Base-by-base conservation (phyloP, 1,284 basidiomycete genomes). In the Ceratobasidium sp. region DNA sequence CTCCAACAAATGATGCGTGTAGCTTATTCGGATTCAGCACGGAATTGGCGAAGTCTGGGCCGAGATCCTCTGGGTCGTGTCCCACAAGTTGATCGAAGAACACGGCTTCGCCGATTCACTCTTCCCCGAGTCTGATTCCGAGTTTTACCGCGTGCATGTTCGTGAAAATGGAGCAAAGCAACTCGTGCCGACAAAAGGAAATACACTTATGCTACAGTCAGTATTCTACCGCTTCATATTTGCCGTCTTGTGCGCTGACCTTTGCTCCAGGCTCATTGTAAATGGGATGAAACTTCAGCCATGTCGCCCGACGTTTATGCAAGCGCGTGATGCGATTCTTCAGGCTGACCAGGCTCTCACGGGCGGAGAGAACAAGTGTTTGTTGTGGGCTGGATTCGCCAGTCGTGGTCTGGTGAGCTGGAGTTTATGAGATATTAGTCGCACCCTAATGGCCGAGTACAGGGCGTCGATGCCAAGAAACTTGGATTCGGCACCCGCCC, bases 241-340 rank as follows among this genome's bases (percentile, higher is more conserved):
- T 43, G 34, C 34, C 8, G n/a, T 1, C 19, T 66, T 62, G 69
- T 54, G 44, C 25, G 34, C 25, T 34, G 46, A 25, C 34, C 8
- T 34, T 51, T 22, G 56, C n/a, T 22, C 25, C 75, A 87, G 87
- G 78, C 84, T 89, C 51, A 83, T 88, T 77, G 80, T 88, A 66
- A 85, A 86, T 78, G 87, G 83, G 0, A 86, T 89, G 85, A 89
- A 89, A 83, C 81, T 88, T 29, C 87, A 88, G 82, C 87, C 87
- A 3, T 89, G 88, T 86, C 88, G 92, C 71, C 97, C 96, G 3
- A 88, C 88, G 71, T 98, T 98, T 92, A 93, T 96, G 81, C 91
- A 96, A 79, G 94, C 96, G 9, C 91, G 97, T 77, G 92, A 96
- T 83, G 95, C 96, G 25, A 97, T 99, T 83, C 90, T 99, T 80